Conservation (phyloP, 768 basidiomycete species). For the Russula emetica region DNA sequence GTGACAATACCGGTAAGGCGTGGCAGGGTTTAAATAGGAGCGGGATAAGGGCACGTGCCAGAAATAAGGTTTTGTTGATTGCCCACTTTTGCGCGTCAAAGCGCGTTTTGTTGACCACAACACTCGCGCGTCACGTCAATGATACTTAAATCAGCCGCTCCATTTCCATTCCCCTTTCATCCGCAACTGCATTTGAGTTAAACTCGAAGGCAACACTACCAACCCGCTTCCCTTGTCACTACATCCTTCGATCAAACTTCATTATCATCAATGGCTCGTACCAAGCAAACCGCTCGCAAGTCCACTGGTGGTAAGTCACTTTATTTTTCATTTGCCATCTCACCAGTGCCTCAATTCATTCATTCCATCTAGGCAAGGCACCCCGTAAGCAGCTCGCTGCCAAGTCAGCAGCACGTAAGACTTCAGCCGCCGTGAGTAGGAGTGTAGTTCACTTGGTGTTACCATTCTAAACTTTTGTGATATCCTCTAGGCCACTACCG, state of each 20-base stretch:
- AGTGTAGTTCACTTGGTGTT: background rate
- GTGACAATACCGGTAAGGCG: constrained; percentile 1
- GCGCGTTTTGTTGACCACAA: constrained; percentile 27
- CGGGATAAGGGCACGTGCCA: constrained; percentile 21
- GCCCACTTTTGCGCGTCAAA: constrained; percentile 15
- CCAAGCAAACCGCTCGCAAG: constrained; percentile 75
- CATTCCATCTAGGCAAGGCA: constrained; percentile 43
- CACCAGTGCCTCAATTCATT: background rate
- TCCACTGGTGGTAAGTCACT: constrained; percentile 60
- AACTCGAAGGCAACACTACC: background rate
- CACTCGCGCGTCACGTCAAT: constrained; percentile 12
- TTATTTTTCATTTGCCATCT: background rate
- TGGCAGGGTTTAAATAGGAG: constrained; percentile 30
- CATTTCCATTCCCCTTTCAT: background rate
- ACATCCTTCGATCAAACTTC: background rate
- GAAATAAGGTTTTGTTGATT: constrained; percentile 32
- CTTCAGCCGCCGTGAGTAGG: constrained; percentile 40
- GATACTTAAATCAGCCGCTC: background rate
- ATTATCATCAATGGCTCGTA: constrained; percentile 55
- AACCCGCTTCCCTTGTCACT: too few species aligned
- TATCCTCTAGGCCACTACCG: constrained; percentile 39
- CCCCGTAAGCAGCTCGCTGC: constrained; percentile 70
- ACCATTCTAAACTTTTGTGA: background rate
- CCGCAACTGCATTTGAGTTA: constrained; percentile 8
- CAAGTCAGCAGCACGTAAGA: constrained; percentile 60